Conservation (phyloP, 495 filamentous ascomycete species). For the Recurvomyces mirabilis region DNA sequence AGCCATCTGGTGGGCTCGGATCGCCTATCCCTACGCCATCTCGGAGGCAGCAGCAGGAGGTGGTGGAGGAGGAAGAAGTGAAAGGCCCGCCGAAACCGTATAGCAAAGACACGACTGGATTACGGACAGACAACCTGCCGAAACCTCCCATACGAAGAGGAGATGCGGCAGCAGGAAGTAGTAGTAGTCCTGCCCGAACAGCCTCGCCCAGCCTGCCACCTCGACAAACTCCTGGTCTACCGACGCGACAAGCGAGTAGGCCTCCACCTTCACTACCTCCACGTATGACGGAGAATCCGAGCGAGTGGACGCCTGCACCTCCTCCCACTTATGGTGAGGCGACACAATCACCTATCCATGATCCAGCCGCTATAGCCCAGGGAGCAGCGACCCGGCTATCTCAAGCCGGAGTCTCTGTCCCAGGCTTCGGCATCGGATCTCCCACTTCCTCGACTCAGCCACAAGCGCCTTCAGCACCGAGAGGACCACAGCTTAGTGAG, state of each 20-base stretch:
- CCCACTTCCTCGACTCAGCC: constrained; percentile 22
- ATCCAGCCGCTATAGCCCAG: constrained; percentile 47
- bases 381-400: constrained; percentile 55
- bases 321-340: constrained; percentile 43
- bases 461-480: constrained; percentile 11
- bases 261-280: constrained; percentile 70
- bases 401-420: constrained; percentile 70
- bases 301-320: constrained; percentile 36
- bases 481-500: constrained; percentile 42
- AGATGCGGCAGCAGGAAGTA: background rate
- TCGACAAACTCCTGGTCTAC: constrained; percentile 18
- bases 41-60: constrained; percentile 24
- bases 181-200: constrained; percentile 22
- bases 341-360: constrained; percentile 22
- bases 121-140: constrained; percentile 56
- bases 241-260: constrained; percentile 38
- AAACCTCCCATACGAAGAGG: constrained; percentile 54
- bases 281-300: constrained; percentile 44
- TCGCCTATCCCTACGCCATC: constrained; percentile 6
- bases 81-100: constrained; percentile 54
- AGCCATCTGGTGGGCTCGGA: constrained; percentile 5
- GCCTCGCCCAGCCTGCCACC: constrained; percentile 21
- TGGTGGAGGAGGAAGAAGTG: constrained; percentile 30
- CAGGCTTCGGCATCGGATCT: constrained; percentile 61
- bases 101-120: constrained; percentile 56